Conservation (phyloP, 1,284 basidiomycete species). For the Sporisorium sorghi region DNA sequence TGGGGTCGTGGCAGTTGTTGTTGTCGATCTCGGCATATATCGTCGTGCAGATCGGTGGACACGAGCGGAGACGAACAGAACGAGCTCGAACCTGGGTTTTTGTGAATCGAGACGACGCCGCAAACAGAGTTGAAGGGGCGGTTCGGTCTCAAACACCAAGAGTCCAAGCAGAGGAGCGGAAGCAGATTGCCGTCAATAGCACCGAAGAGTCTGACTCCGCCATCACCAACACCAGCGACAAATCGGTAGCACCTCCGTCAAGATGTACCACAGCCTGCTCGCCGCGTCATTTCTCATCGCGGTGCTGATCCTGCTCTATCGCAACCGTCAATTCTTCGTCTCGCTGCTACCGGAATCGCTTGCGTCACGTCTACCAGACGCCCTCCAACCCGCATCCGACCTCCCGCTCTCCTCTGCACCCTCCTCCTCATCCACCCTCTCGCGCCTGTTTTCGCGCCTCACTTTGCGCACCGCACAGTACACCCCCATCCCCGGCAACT, state of each 20-base stretch:
- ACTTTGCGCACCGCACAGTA: constrained; percentile 8
- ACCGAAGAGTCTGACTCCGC: no score
- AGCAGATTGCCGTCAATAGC: no score
- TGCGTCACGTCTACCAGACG: constrained; percentile 14
- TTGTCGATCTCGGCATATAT: background rate
- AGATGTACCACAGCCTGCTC: constrained; percentile 48
- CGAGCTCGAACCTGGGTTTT: no score
- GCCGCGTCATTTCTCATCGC: constrained; percentile 39
- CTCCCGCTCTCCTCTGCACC: background rate
- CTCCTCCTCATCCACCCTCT: background rate
- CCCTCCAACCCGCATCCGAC: constrained; percentile 8
- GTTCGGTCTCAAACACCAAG: no score
- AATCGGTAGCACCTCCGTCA: no score
- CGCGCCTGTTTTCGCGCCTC: constrained; percentile 4
- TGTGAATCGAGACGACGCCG: no score
- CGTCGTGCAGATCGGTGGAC: background rate
- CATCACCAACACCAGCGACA: background rate
- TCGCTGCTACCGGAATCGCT: constrained; percentile 29
- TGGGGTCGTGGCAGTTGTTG: background rate
- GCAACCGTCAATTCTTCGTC: constrained; percentile 29
- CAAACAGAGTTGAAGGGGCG: no score
- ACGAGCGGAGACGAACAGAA: no score
- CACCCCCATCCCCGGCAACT: constrained; percentile 21
- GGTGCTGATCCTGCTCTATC: constrained; percentile 32
- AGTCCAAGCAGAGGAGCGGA: background rate